Base-by-base conservation (phyloP, 2,329 filamentous ascomycete genomes). In the Myotisia sp. region DNA sequence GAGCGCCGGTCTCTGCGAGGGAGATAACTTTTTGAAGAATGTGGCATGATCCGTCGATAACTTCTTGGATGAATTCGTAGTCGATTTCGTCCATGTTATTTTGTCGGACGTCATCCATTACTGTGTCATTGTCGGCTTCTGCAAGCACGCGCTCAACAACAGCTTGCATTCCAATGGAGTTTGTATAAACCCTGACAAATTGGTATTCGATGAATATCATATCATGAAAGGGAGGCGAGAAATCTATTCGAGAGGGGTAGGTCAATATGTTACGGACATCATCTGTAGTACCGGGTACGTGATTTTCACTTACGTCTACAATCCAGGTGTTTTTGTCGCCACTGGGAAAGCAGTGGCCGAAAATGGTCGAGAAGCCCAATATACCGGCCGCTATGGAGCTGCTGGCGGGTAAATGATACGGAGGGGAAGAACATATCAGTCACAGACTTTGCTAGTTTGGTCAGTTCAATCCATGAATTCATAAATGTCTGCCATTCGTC, bases 61-160 rank as follows among this genome's bases (percentile, higher is more conserved):
- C 68, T 45, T 70, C 67, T 46, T 65, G 62, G 9, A 71, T 68
- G 41, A 70, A 71, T 22, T 63, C 60, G 36, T 68, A 70, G 42
- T 72, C 68, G 30, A 59, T 58, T 1, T 62, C 55, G 36, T 66
- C 63, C 14, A 67, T 56, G 30, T 58, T 55, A 42, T 64, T 53
- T 8, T 59, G 49, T 7, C 62, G 46, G 23, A 63, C 50, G 49
- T 62, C 24, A 29, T 54, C 44, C 31, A 45, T 18, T 34, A 46
- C 42, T 34, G 47, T 40, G 26, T 52, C 51, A 4, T 49, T 42
- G 23, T 53, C 50, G 12, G 39, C 36, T 29, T 58, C 52, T 22
- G 53, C 51, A 4, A 67, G 51, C 1, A 60, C 63, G n/a, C 67
- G 63, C 38, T 71, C 67, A 2, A 70, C 66, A 2, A 71, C 63